phyloP scores from a whole-genome alignment of 148 eudicot species.

The Tetragonia tetragonoides region DNA sequence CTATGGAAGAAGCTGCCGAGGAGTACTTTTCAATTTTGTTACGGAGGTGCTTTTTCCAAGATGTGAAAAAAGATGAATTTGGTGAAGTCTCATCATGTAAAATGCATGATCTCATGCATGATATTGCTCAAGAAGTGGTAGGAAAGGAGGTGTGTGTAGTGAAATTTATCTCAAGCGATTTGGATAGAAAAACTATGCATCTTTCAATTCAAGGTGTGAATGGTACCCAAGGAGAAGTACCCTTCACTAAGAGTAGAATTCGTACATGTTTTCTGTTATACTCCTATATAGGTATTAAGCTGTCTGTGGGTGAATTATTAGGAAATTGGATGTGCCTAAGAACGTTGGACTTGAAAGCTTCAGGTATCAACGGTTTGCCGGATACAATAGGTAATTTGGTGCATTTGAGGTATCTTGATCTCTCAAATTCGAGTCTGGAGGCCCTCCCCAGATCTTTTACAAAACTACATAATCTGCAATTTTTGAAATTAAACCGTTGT shows the following conservation, averaged over 20 bases:
- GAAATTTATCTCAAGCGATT: background rate
- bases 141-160: background rate
- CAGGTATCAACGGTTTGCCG: background rate
- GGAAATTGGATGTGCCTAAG: background rate
- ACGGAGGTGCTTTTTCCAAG: constrained; percentile 19
- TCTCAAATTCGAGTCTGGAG: background rate
- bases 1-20: constrained; percentile 22
- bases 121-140: background rate
- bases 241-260: background rate
- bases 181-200: background rate
- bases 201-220: no score
- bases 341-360: background rate
- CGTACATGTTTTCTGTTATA: no score
- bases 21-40: constrained; percentile 11
- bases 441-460: background rate
- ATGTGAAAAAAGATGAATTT: background rate
- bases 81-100: constrained; percentile 12
- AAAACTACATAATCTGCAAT: background rate
- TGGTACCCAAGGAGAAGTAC: no score
- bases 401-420: constrained; percentile 9
- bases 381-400: background rate
- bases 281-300: no score
- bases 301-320: background rate
- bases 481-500: background rate
- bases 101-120: constrained; percentile 22